phyloP scores from a whole-genome alignment of 2,329 filamentous ascomycete species.

The Pyrenophora tritici-repentis region DNA sequence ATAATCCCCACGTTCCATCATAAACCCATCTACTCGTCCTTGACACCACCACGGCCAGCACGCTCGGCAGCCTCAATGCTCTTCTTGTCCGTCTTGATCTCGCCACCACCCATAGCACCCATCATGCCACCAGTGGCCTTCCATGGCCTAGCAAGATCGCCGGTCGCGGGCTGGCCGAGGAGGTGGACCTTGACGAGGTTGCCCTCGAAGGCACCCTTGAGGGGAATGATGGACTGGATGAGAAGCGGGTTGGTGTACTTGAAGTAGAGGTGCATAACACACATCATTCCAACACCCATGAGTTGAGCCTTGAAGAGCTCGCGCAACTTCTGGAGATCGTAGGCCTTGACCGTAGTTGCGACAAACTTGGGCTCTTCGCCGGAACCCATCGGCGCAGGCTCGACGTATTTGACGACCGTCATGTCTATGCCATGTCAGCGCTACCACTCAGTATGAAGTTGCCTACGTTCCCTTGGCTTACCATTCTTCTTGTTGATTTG shows the following conservation, averaged over 20 bases:
- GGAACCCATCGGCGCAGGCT: slow-evolving; percentile 90
- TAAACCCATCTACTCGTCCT: slow-evolving; percentile 53
- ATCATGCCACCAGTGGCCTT: slow-evolving; percentile 84
- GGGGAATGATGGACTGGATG: slow-evolving; percentile 97
- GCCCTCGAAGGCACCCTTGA: slow-evolving; percentile 93
- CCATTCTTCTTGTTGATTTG: slow-evolving; percentile 97
- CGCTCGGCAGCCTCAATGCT: slow-evolving; percentile 59
- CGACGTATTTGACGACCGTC: slow-evolving; percentile 97
- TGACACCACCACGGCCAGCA: slow-evolving; percentile 56
- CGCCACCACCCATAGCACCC: slow-evolving; percentile 71
- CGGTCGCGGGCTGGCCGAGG: slow-evolving; percentile 81
- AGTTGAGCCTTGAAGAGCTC: slow-evolving; percentile 85
- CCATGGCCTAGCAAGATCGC: slow-evolving; percentile 94
- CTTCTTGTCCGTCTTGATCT: slow-evolving; percentile 81
- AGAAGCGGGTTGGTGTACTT: slow-evolving; percentile 99
- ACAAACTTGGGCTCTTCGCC: slow-evolving; percentile 94
- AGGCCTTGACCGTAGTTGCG: slow-evolving; percentile 94
- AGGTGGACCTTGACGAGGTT: slow-evolving; percentile 97
- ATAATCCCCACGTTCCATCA: not conserved
- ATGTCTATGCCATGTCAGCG: slow-evolving; percentile 67
- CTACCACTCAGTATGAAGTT: not conserved
- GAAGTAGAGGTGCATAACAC: slow-evolving; percentile 97
- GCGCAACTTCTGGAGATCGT: slow-evolving; percentile 86
- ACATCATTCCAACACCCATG: slow-evolving; percentile 98
- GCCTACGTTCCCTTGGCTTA: slow-evolving; percentile 48